Conservation (phyloP, 2,329 filamentous ascomycete genomes). For the Fusarium tuaranense region DNA sequence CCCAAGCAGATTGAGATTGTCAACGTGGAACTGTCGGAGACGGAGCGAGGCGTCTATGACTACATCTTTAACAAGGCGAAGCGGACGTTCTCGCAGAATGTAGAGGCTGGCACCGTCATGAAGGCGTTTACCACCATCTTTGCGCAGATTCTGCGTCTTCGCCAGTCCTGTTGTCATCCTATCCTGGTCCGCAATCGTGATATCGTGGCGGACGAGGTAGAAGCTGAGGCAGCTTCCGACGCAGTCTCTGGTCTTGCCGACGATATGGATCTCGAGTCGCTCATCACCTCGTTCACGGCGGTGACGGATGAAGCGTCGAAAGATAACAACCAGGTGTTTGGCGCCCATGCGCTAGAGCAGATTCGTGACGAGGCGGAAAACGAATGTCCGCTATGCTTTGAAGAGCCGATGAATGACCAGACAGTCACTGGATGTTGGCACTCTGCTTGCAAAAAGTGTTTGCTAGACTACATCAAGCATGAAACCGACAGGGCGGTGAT, state of each 20-base stretch:
- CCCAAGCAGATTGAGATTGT: slow-evolving; percentile 87
- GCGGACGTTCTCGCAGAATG: slow-evolving; percentile 84
- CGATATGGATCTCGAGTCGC: slow-evolving; percentile 92
- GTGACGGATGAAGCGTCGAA: slow-evolving; percentile 72
- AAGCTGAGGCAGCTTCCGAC: slow-evolving; percentile 80
- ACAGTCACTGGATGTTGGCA: slow-evolving; percentile 98
- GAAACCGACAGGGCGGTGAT: slow-evolving; percentile 80
- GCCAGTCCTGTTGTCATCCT: slow-evolving; percentile 95
- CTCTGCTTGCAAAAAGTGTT: slow-evolving; percentile 92
- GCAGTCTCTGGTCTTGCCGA: slow-evolving; percentile 85
- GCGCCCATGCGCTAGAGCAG: slow-evolving; percentile 87
- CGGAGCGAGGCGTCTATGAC: slow-evolving; percentile 92
- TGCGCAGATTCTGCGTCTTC: slow-evolving; percentile 91
- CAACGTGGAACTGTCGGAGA: slow-evolving; percentile 83
- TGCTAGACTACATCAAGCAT: slow-evolving; percentile 91
- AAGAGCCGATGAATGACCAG: slow-evolving; percentile 96
- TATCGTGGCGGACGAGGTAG: slow-evolving; percentile 88
- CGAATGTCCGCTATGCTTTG: slow-evolving; percentile 94
- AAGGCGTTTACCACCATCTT: slow-evolving; percentile 98
- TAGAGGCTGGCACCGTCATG: slow-evolving; percentile 91
- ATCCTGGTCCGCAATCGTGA: slow-evolving; percentile 87
- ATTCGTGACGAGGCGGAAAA: slow-evolving; percentile 90
- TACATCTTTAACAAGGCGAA: slow-evolving; percentile 88
- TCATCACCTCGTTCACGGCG: slow-evolving; percentile 87
- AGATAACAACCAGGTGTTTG: slow-evolving; percentile 72